Percentiles rank a stretch among this genome's conserved stretches.
phyloP scores from a whole-genome alignment of 257 asterid species.

The Scutellaria baicalensis region DNA sequence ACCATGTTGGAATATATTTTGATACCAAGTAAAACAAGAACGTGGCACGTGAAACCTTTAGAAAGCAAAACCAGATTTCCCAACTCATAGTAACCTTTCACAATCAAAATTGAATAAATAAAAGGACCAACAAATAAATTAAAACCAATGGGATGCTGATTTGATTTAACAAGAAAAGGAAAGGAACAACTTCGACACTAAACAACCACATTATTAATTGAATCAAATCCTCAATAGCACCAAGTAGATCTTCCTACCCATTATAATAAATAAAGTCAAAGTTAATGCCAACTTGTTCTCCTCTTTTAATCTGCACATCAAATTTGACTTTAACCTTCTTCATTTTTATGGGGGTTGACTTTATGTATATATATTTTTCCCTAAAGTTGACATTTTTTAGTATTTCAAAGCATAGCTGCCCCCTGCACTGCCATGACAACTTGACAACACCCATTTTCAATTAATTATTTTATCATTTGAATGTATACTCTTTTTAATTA shows the following conservation, averaged over 20 bases:
- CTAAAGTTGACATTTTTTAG: constrained; percentile 1
- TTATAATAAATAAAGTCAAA: constrained; percentile 14
- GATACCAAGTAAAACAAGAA: too few relatives aligned
- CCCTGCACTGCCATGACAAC: not conserved
- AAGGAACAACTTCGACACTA: not conserved
- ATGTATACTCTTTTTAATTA: not conserved
- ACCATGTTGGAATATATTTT: too few relatives aligned
- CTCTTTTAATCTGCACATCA: not conserved
- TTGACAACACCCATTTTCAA: not conserved
- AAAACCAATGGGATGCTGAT: too few relatives aligned
- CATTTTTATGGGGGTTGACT: not conserved
- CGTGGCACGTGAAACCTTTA: too few relatives aligned
- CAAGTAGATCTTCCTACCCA: constrained; percentile 2
- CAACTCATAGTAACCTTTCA: too few relatives aligned
- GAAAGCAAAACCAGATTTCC: too few relatives aligned
- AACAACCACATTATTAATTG: not conserved
- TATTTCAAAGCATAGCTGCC: constrained; percentile 1
- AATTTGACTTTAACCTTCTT: not conserved
- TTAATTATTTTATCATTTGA: not conserved
- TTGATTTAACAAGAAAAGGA: not conserved
- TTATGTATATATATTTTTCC: not conserved
- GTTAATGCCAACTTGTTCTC: constrained; percentile 14
- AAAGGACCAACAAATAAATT: too few relatives aligned
- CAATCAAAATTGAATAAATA: too few relatives aligned
- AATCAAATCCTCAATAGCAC: constrained; percentile 10